Percentiles rank a stretch among this genome's conserved stretches.
These are phyloP conservation scores for Xylaria digitata DNA, from an alignment of 2,329 filamentous ascomycete genomes.

Conservation along the genomic window DNA sequence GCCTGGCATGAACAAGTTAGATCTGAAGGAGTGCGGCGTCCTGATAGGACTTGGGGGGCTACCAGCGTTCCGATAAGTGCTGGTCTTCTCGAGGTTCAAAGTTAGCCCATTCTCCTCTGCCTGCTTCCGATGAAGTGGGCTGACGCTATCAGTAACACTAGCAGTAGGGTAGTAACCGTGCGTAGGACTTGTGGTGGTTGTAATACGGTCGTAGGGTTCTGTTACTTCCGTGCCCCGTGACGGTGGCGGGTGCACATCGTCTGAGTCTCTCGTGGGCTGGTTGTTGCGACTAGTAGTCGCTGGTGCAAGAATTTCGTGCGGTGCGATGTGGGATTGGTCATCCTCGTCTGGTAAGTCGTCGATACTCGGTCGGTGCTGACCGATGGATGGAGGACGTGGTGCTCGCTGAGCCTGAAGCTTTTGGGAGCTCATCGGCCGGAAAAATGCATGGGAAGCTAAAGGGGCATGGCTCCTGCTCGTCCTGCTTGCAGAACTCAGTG, in stretches of 20 bases:
- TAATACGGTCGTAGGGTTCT: slow-evolving; percentile 77
- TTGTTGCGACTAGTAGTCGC: slow-evolving; percentile 49
- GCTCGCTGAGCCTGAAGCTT: slow-evolving; percentile 88
- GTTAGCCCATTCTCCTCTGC: slow-evolving; percentile 59
- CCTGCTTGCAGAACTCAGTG: slow-evolving; percentile 75
- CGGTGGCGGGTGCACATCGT: slow-evolving; percentile 68
- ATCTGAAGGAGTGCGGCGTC: slow-evolving; percentile 81
- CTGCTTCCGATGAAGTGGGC: slow-evolving; percentile 72
- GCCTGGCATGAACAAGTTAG: slow-evolving; percentile 75
- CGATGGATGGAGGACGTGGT: slow-evolving; percentile 57
- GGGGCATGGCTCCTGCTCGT: slow-evolving; percentile 91
- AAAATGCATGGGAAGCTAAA: slow-evolving; percentile 90
- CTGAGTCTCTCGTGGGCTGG: slow-evolving; percentile 55
- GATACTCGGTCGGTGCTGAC: slow-evolving; percentile 52
- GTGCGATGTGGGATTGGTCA: slow-evolving; percentile 60
- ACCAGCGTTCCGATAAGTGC: slow-evolving; percentile 64
- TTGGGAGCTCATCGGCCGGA: slow-evolving; percentile 96
- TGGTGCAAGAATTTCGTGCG: slow-evolving; percentile 68
- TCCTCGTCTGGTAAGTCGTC: slow-evolving; percentile 51
- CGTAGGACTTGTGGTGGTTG: slow-evolving; percentile 79
- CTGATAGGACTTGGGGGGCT: slow-evolving; percentile 70
- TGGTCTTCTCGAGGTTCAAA: slow-evolving; percentile 69
- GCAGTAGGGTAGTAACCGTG: slow-evolving; percentile 65
- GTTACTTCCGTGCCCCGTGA: slow-evolving; percentile 86
- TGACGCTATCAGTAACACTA: slow-evolving; percentile 80